Percentiles rank a stretch among this genome's conserved stretches.
Conservation (phyloP, 2,329 filamentous ascomycete species). For the Claviceps sp. region DNA sequence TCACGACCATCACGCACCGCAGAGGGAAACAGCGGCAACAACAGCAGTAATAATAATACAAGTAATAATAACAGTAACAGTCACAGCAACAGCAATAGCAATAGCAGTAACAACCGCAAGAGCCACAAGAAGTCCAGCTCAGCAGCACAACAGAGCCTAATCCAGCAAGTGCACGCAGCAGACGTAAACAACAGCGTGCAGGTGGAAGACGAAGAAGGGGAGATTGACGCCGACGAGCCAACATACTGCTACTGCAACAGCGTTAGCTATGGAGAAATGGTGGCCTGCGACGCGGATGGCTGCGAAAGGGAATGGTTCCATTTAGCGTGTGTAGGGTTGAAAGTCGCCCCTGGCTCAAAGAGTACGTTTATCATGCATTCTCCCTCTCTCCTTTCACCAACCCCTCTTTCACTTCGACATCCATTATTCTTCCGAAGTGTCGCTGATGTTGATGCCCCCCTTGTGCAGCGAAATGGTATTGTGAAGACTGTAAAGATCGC, state of each 20-base stretch:
- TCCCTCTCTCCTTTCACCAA: neutral
- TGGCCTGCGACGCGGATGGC: slow-evolving; percentile 61
- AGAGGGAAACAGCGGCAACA: slow-evolving; percentile 16
- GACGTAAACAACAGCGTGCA: slow-evolving; percentile 29
- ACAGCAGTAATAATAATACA: neutral
- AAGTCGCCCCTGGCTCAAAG: slow-evolving; percentile 63
- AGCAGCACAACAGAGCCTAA: slow-evolving; percentile 21
- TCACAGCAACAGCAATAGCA: neutral
- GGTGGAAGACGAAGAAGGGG: slow-evolving; percentile 32
- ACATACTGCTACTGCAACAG: slow-evolving; percentile 70
- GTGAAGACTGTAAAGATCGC: slow-evolving; percentile 61
- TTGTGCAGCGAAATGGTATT: slow-evolving; percentile 64
- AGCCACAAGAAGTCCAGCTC: slow-evolving; percentile 44
- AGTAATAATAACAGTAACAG: neutral
- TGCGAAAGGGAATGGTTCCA: slow-evolving; percentile 76
- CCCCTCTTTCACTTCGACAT: neutral
- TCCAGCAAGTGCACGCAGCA: slow-evolving; percentile 15
- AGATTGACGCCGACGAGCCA: slow-evolving; percentile 57
- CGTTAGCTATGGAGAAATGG: slow-evolving; percentile 75
- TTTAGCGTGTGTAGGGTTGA: slow-evolving; percentile 66
- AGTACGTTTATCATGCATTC: slow-evolving; percentile 35
- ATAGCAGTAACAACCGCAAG: slow-evolving; percentile 30
- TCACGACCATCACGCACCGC: slow-evolving; percentile 37
- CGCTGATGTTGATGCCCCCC: neutral
- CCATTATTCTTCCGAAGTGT: neutral